phyloP scores from a whole-genome alignment of 495 filamentous ascomycete genomes.

The Lichina pygmaea region DNA sequence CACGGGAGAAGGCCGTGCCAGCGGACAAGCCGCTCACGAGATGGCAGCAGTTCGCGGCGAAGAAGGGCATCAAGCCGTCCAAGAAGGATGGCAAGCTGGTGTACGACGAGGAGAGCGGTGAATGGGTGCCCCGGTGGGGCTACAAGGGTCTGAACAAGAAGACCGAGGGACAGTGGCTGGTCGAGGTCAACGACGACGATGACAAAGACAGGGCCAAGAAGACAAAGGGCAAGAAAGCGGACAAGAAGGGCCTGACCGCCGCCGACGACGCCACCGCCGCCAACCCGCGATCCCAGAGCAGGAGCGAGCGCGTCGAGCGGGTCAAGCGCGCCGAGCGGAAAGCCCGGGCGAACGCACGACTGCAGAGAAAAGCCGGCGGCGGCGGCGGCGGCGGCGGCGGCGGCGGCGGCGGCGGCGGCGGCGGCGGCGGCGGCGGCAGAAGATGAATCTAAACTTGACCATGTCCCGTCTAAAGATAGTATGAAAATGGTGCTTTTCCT shows the following conservation, averaged over 20 bases:
- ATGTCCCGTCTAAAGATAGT: no score
- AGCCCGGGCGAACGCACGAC: slow-evolving; percentile 29
- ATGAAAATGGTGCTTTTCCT: no score
- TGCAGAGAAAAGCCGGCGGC: no score
- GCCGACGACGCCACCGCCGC: slow-evolving; percentile 4
- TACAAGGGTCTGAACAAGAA: slow-evolving; percentile 71
- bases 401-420: no score
- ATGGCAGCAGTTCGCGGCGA: slow-evolving; percentile 84
- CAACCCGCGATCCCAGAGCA: slow-evolving; percentile 22
- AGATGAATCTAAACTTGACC: no score
- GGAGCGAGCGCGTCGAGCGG: slow-evolving; percentile 32
- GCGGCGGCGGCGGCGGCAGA: no score
- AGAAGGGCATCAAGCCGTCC: slow-evolving; percentile 80
- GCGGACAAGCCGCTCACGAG: slow-evolving; percentile 55
- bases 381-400: no score
- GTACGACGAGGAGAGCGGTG: slow-evolving; percentile 60
- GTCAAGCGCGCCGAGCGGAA: slow-evolving; percentile 44
- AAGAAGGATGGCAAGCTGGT: slow-evolving; percentile 44
- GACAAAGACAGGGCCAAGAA: slow-evolving; percentile 26
- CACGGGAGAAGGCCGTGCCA: slow-evolving; percentile 77
- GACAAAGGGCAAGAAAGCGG: slow-evolving; percentile 26
- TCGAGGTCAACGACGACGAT: slow-evolving; percentile 63
- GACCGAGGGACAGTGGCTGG: slow-evolving; percentile 52
- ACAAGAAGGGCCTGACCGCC: slow-evolving; percentile 9
- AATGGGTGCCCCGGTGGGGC: slow-evolving; percentile 84